Percentiles rank a stretch among this genome's conserved stretches.
phyloP scores from a whole-genome alignment of 106 monocot genomes.

The Alisma plantagoaquatica region DNA sequence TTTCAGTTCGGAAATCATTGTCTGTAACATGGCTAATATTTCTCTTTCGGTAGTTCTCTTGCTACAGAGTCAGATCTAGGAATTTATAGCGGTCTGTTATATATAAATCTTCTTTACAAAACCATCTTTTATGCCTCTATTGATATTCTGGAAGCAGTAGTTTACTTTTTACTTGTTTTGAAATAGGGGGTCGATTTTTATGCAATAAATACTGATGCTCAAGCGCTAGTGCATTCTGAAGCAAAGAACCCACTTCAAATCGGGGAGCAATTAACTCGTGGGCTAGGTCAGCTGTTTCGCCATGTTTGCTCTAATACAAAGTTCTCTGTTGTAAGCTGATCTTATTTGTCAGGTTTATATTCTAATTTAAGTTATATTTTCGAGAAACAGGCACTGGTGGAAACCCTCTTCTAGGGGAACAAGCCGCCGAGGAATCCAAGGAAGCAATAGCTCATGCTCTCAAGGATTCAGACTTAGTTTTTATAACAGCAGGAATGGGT shows the following conservation, averaged over 20 bases:
- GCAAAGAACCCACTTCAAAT: slow-evolving; percentile 83
- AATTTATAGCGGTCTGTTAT: too few species aligned
- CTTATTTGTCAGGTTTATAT: neutral
- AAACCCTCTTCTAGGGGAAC: slow-evolving; percentile 90
- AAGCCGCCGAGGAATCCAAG: slow-evolving; percentile 97
- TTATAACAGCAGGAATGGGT: slow-evolving; percentile 97
- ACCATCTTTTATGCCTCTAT: too few species aligned
- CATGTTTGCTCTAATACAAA: too few species aligned
- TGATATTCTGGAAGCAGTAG: too few species aligned
- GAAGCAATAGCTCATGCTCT: slow-evolving; percentile 70
- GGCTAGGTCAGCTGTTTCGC: slow-evolving; percentile 50
- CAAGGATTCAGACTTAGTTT: slow-evolving; percentile 91
- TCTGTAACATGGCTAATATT: too few species aligned
- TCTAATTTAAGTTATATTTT: neutral
- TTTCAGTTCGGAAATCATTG: too few species aligned
- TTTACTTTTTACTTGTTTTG: too few species aligned
- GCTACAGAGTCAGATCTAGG: too few species aligned
- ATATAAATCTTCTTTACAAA: too few species aligned
- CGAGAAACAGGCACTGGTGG: slow-evolving; percentile 80
- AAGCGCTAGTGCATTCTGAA: slow-evolving; percentile 80
- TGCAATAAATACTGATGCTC: slow-evolving; percentile 92
- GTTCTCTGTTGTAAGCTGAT: neutral
- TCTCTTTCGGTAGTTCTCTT: too few species aligned
- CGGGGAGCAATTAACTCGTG: slow-evolving; percentile 94
- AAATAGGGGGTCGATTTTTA: slow-evolving; percentile 87